Conservation (phyloP, 2,329 filamentous ascomycete species). For the Harringtonia aguacate region DNA sequence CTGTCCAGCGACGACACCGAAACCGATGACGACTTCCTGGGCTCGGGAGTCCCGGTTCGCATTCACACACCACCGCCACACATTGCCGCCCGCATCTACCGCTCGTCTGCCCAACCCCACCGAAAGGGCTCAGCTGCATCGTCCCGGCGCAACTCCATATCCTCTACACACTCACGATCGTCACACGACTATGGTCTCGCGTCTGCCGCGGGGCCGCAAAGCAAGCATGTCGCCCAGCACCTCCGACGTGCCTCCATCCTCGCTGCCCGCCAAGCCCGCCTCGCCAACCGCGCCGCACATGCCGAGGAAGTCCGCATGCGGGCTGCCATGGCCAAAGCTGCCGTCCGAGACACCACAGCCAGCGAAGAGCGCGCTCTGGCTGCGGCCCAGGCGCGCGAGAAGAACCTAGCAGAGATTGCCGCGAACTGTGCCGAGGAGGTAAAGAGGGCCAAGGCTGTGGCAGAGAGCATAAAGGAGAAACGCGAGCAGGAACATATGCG, state of each 20-base stretch:
- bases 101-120: conserved; percentile 43
- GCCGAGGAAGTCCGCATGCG: conserved; percentile 73
- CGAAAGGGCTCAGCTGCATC: conserved; percentile 68
- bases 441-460: conserved; percentile 70
- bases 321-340: conserved; percentile 63
- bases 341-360: conserved; percentile 50
- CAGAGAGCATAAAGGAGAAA: conserved; percentile 70
- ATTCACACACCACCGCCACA: conserved; percentile 59
- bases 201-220: conserved; percentile 41
- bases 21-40: conserved; percentile 5
- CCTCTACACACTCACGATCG: conserved; percentile 61
- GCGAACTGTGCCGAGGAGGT: conserved; percentile 76
- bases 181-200: conserved; percentile 45
- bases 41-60: conserved; percentile 8
- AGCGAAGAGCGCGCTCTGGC: conserved; percentile 70
- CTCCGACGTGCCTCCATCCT: conserved; percentile 71
- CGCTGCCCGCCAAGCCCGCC: conserved; percentile 66
- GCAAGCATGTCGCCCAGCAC: conserved; percentile 69
- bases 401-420: conserved; percentile 71
- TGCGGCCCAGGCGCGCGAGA: conserved; percentile 67
- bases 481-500: conserved; percentile 63
- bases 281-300: conserved; percentile 71
- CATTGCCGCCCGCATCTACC: conserved; percentile 70
- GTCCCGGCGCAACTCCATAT: conserved; percentile 70
- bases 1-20: conserved; percentile 7